phyloP scores from a whole-genome alignment of 371 early-diverging fungal genomes.

The Syncephalastrum monosporum region DNA sequence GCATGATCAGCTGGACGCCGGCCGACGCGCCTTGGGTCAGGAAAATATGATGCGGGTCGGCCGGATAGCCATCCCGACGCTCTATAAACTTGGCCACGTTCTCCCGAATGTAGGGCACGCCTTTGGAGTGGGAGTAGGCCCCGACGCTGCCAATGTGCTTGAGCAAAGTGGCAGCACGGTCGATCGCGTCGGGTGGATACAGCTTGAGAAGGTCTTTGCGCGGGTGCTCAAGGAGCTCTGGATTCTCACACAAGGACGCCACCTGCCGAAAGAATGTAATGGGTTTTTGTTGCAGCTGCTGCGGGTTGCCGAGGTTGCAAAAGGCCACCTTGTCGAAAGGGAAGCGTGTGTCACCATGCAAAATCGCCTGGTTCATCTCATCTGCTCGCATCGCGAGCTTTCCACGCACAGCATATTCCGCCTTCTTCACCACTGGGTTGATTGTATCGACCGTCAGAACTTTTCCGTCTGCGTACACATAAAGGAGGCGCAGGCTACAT shows the following conservation, averaged over 20 bases:
- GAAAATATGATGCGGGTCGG: conserved; percentile 79
- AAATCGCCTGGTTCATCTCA: conserved; percentile 15
- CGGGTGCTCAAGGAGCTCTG: conserved; percentile 66
- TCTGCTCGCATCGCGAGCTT: conserved; percentile 95
- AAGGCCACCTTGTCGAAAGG: conserved; percentile 68
- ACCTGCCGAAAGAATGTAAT: conserved; percentile 94
- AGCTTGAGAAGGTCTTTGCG: conserved; percentile 53
- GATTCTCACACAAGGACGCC: conserved; percentile 63
- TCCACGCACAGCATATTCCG: conserved; percentile 97
- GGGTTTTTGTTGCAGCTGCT: conserved; percentile 87
- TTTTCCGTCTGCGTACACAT: conserved; percentile 13
- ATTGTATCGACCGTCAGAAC: conserved; percentile 58
- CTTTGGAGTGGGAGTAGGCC: conserved; percentile 92
- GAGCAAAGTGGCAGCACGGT: conserved; percentile 69
- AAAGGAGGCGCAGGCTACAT: no score
- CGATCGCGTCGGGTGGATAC: conserved; percentile 79
- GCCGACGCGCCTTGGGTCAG: conserved; percentile 85
- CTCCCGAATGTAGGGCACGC: conserved; percentile 73
- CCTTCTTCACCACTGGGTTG: conserved; percentile 70
- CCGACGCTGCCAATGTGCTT: conserved; percentile 71
- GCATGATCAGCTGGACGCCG: conserved; percentile 84
- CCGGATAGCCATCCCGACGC: conserved; percentile 83
- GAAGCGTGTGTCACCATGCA: background rate
- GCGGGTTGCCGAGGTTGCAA: conserved; percentile 97
- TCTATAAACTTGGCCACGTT: conserved; percentile 82